These are phyloP conservation scores for Ogataea saltuana DNA, from an alignment of 805 yeast species.

Conservation along the genomic window DNA sequence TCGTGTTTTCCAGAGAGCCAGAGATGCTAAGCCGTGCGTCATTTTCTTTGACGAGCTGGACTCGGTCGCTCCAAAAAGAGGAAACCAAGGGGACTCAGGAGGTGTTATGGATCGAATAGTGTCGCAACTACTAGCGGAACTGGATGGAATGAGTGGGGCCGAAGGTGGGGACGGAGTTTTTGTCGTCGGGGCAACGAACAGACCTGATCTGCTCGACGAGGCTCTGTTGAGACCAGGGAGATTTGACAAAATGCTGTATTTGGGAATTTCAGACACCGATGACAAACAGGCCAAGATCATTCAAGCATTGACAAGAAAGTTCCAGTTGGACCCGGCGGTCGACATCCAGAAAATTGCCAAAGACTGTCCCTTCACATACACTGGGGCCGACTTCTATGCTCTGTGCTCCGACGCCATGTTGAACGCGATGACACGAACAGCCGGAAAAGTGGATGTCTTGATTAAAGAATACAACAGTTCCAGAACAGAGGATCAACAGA, in stretches of 20 bases:
- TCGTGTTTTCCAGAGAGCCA: constrained; percentile 86
- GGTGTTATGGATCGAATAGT: constrained; percentile 99
- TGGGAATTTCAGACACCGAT: constrained; percentile 90
- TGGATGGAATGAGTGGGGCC: constrained; percentile 93
- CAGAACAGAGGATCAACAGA: constrained; percentile 38
- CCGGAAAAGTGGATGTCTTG: constrained; percentile 69
- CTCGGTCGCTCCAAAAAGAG: constrained; percentile 97
- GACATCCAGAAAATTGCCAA: constrained; percentile 60
- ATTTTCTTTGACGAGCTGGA: constrained; percentile 97
- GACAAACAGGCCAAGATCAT: constrained; percentile 84
- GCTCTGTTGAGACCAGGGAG: constrained; percentile 92
- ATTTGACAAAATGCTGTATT: constrained; percentile 90
- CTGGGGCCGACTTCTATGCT: constrained; percentile 98
- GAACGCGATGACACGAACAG: constrained; percentile 92
- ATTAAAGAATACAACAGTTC: constrained; percentile 51
- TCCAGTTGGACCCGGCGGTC: constrained; percentile 59
- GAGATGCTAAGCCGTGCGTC: constrained; percentile 97
- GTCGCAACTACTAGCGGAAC: constrained; percentile 89
- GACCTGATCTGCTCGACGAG: constrained; percentile 94
- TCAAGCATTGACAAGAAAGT: constrained; percentile 86
- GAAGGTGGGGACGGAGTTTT: constrained; percentile 84
- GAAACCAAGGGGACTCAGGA: constrained; percentile 98
- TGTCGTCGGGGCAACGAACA: constrained; percentile 97
- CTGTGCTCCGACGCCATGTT: constrained; percentile 94
- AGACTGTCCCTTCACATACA: constrained; percentile 81